Base-by-base conservation (phyloP, 768 basidiomycete species). In the Floccularia luteovirens region DNA sequence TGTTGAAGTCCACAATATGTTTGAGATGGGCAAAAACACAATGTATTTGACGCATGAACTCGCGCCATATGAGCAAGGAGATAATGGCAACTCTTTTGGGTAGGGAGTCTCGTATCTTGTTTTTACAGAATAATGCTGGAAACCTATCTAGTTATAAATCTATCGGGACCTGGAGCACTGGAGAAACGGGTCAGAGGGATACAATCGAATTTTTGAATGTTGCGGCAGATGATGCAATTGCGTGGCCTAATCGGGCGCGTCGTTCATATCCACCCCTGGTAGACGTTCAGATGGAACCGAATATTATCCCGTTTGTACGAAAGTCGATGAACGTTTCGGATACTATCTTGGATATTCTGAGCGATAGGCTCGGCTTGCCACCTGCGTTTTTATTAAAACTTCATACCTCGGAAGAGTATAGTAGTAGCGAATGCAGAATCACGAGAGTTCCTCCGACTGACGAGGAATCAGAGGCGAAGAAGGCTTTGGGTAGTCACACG, bases 201-300 rank as follows among this genome's bases (percentile, higher is more conserved):
- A 67, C 66, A 0, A 64, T 69, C 2, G 79, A 84, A 50, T 82
- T 81, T 54, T 62, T 84, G 42, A 82, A 82, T 48, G 56, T 84
- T 23, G 63, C 81, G 0, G 80, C 80, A 51, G 82, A 87, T 49
- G 83, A 87, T 46, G 78, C 67, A 0, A 51, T 85, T 0, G 69
- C 76, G 0, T 83, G 69, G 61, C 83, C 82, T 0, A 45, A 54
- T 0, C 58, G 67, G 16, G 66, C 63, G 3, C 70, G 75, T 17
- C 69, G 79, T 19, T 63, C 66, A 0, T 87, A 87, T 49, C 82
- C 81, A 0, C 50, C 54, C 0, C 66, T 73, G 0, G 71, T 76
- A 17, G 61, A 70, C 27, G 62, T 62, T 2, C 63, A 63, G 17
- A 82, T 84, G 67, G 54, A 61, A 11, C 57, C 62, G 0, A 63